Percentiles rank a stretch among this genome's conserved stretches.
Evolutionary conservation across 345 rosid species (phyloP).

Genomic region (Tarenaya hassleriana): DNA sequence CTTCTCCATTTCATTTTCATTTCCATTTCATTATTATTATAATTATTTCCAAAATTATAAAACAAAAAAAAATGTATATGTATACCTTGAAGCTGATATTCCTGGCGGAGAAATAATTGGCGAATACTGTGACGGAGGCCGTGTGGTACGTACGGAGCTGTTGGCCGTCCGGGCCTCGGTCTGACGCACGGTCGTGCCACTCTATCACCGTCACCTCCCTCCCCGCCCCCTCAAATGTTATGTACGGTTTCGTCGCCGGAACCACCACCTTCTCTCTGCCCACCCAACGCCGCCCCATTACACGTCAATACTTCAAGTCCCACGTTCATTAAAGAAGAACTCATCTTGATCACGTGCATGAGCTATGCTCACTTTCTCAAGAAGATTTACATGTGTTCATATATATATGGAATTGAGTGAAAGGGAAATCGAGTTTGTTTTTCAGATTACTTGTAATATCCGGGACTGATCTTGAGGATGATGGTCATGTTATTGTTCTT

Average conservation of each 20-base stretch:
- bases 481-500: slow-evolving; percentile 56
- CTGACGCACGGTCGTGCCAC: slow-evolving; percentile 95
- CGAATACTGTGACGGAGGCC: slow-evolving; percentile 82
- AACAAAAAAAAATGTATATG: too few species aligned
- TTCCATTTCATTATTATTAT: too few species aligned
- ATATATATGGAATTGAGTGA: background rate
- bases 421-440: background rate
- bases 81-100: slow-evolving; percentile 88
- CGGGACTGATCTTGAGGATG: slow-evolving; percentile 58
- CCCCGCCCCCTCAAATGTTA: slow-evolving; percentile 84
- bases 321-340: too few species aligned
- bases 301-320: too few species aligned
- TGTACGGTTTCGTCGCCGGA: slow-evolving; percentile 73
- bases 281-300: background rate
- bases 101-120: slow-evolving; percentile 78
- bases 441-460: slow-evolving; percentile 63
- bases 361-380: too few species aligned
- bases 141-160: slow-evolving; percentile 86
- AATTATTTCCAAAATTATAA: too few species aligned
- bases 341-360: too few species aligned
- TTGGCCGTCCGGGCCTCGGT: slow-evolving; percentile 78
- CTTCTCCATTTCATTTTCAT: slow-evolving; percentile 27
- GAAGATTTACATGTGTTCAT: background rate
- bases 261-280: slow-evolving; percentile 88
- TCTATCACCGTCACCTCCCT: slow-evolving; percentile 73